Base-by-base conservation (phyloP, 495 filamentous ascomycete species). In the Penicillium salamii region DNA sequence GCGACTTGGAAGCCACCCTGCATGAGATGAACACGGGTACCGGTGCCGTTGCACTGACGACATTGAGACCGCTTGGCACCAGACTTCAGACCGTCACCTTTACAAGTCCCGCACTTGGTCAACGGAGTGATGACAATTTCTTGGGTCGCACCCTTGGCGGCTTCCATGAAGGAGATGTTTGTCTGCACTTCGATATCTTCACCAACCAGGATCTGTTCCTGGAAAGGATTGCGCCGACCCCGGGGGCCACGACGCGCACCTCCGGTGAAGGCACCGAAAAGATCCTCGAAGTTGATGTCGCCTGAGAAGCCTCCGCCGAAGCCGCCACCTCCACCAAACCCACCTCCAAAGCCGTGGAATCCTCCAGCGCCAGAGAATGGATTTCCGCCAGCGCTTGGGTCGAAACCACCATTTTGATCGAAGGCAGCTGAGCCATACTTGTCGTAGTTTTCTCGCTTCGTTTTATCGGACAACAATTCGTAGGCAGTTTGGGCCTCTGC, bases 1-100 rank as follows among this genome's bases (percentile, higher is more conserved):
- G 86, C 87, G 81, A 98, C 90, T 70, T 97, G 92, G 74, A 98
- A 97, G 13, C 90, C 91, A 26, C 89, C 90, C 58, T 88, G 82
- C 78, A 96, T 86, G 59, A 90, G 81, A 68, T 95, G 89, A 15
- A 96, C 85, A 50, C 86, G 79, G 26, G 87, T 87, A 39, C 93
- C 93, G 9, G 90, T 89, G 4, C 93, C 93, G 44, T 84, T 84
- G 68, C 93, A 98, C 26, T 78, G 75, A 55, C 81, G 81, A 71
- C 93, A 98, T 51, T 81, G 74, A 8, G 81, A 75, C 50, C 83
- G 74, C 60, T 85, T 82, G 13, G 85, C 77, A 2, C 91, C 91
- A 35, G 83, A 67, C 72, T 96, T 97, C 72, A 98, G 38, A 9
- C 93, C 93, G 59, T 75, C 86, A 35, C 93, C 93, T 13, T 67